These are phyloP conservation scores for Clavaria fumosa DNA, from an alignment of 768 basidiomycete genomes.

Conservation along the genomic window DNA sequence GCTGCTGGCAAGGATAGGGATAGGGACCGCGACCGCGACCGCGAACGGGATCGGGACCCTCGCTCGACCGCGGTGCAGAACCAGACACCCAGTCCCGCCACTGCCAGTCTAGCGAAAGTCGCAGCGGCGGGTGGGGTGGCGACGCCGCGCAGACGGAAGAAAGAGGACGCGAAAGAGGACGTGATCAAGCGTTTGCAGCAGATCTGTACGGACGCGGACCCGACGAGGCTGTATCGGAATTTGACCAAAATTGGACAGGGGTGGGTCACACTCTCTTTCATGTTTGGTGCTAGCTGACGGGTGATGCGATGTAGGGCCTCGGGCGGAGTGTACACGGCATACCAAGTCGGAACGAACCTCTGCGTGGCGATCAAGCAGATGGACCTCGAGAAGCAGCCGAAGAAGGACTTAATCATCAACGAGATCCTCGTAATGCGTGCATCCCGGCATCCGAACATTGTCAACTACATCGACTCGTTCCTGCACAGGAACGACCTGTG, in stretches of 20 bases:
- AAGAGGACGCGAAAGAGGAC: constrained; percentile 75
- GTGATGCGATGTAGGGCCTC: constrained; percentile 50
- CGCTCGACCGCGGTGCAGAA: constrained; percentile 24
- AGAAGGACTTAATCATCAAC: constrained; percentile 99
- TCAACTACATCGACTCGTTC: constrained; percentile 99
- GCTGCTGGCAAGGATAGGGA: constrained; percentile 30
- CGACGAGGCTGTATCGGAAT: constrained; percentile 82
- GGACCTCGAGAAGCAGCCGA: constrained; percentile 99
- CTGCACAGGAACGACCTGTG: constrained; percentile 94
- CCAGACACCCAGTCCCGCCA: constrained; percentile 48
- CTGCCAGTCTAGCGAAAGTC: constrained; percentile 48
- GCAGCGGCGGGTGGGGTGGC: constrained; percentile 47
- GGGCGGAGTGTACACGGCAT: constrained; percentile 96
- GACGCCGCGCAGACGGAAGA: constrained; percentile 75
- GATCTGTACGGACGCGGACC: constrained; percentile 97
- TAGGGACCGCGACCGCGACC: constrained; percentile 11
- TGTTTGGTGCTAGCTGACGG: constrained; percentile 6
- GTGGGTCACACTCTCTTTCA: constrained; percentile 29
- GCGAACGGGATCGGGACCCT: constrained; percentile 24
- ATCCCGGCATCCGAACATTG: constrained; percentile 94
- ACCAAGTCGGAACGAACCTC: constrained; percentile 88
- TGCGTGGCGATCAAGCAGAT: constrained; percentile 99
- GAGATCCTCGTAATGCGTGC: constrained; percentile 99
- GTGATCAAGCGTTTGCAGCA: constrained; percentile 82
- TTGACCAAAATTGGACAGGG: constrained; percentile 97